Conservation (phyloP, 257 asterid species). For the Phtheirospermum japonicum region DNA sequence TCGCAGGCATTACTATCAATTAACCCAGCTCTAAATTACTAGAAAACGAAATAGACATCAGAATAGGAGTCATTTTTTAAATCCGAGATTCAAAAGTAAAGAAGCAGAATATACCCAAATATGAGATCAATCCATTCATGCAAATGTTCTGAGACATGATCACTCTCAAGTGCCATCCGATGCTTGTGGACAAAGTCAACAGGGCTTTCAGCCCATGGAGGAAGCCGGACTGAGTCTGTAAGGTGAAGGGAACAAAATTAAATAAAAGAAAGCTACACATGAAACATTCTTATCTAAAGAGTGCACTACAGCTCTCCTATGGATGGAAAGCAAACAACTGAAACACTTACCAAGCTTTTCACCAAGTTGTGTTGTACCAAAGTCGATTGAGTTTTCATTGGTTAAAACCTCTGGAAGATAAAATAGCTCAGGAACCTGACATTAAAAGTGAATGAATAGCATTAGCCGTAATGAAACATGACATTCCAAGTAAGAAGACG, state of each 20-base stretch:
- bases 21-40: not conserved
- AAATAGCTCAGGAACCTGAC: conserved; percentile 91
- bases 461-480: conserved; percentile 10
- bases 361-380: conserved; percentile 87
- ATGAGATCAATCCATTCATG: conserved; percentile 97
- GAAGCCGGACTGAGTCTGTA: conserved; percentile 76
- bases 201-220: conserved; percentile 92
- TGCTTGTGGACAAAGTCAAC: conserved; percentile 95
- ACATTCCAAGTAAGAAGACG: conserved; percentile 22
- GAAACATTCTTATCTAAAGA: conserved; percentile 12
- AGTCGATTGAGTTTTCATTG: conserved; percentile 75
- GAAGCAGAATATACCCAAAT: conserved; percentile 65
- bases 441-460: conserved; percentile 20
- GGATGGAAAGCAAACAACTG: conserved; percentile 23
- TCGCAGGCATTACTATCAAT: not conserved
- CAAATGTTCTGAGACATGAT: conserved; percentile 85
- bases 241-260: conserved; percentile 26
- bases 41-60: conserved; percentile 3
- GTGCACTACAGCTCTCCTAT: conserved; percentile 21
- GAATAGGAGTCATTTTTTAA: conserved; percentile 1
- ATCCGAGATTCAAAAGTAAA: conserved; percentile 27
- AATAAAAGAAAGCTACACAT: conserved; percentile 25
- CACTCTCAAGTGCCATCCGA: conserved; percentile 96
- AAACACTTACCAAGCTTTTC: conserved; percentile 76
- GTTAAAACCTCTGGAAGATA: conserved; percentile 83